Evolutionary conservation across 768 basidiomycete genomes (phyloP), one percentile per base, ranked within the genome.

Genomic region (Pleurotus platypus): DNA sequence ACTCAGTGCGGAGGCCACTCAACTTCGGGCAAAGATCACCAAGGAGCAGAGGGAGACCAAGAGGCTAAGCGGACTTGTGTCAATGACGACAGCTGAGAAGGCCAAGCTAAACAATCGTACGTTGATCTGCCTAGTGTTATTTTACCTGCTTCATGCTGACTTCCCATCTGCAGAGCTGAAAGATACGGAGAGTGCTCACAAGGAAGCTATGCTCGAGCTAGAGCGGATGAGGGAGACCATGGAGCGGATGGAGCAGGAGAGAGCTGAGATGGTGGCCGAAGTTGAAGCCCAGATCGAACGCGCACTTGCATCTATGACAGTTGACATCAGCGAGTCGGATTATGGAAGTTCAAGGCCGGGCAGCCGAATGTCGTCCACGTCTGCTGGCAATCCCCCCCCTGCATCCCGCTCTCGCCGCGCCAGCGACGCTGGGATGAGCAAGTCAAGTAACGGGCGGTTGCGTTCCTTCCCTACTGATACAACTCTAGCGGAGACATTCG

Each of bases 271-370:
- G 92, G 87, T 94, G 42, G 90, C 90, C n/a, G 92, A 94, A 72
- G 91, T 94, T 20, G 92, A 94, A 67, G 89, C 89, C 24, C 92
- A 94, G 74, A 94, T 94, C 64, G 92, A 93, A 70, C 81, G 88
- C 57, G 92, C 92, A 0, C 77, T 94, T 49, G 87, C 83, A 24
- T 89, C 89, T 22, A 92, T 94, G 90, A 85, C 87, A 22, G 87
- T 92, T 58, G 89, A 86, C 61, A 77, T 89, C 54, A 85, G 55
- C 50, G 89, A 90, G 55, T 90, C 88, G 15, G 90, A 92, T 62
- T 89, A 89, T 57, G 79, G 78, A 43, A 81, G 81, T 24, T 89
- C 89, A 38, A 81, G 87, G 49, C 84, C 88, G 22, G 79, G 70
- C 60, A 87, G 86, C 61, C 86, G 87, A 48, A 66, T 85, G 62